Evolutionary conservation across 768 basidiomycete species (phyloP), one percentile per base, ranked within the genome.

Genomic region (Mycena vulgaris): DNA sequence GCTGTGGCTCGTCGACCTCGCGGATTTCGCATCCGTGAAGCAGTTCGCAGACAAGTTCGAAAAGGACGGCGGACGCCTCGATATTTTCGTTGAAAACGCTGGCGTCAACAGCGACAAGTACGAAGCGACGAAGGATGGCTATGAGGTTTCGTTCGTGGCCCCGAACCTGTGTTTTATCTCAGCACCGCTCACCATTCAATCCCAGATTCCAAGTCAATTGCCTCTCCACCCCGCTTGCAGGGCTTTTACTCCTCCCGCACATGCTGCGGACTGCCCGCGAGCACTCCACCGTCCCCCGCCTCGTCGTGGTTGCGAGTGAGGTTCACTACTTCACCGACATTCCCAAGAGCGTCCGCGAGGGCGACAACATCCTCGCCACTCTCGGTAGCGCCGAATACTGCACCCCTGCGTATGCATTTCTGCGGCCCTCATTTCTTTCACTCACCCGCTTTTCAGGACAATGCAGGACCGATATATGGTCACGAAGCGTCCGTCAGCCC

Each of bases 161-260:
- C 37, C 19, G 17, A n/a, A 19, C 47, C 56, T 27, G 3, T 40
- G 2, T 55, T 14, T 13, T 37, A 13, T 42, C 2, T 7, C n/a
- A n/a, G n/a, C 5, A 16, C 4, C 19, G 23, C 33, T 55, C 11
- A 56, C n/a, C 28, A 8, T 11, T 3, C 28, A 45, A n/a, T n/a
- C n/a, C n/a, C 33, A 83, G 78, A 7, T 30, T 84, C 1, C 81
- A 83, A 52, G 78, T 80, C 25, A 83, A 83, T 67, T 71, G 75
- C 65, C 65, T 83, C 6, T 69, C 77, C 23, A 78, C 80, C 13
- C 73, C 76, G 1, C 73, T 80, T 6, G 63, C 80, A 0, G 68
- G 76, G 3, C 47, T 81, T 21, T 69, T 78, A 23, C 73, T 83
- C 1, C 71, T 81, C 3, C 82, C 82, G 1, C 68, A 57, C 25